phyloP scores from a whole-genome alignment of 2,329 filamentous ascomycete genomes.

The Pseudomassariella vexata region DNA sequence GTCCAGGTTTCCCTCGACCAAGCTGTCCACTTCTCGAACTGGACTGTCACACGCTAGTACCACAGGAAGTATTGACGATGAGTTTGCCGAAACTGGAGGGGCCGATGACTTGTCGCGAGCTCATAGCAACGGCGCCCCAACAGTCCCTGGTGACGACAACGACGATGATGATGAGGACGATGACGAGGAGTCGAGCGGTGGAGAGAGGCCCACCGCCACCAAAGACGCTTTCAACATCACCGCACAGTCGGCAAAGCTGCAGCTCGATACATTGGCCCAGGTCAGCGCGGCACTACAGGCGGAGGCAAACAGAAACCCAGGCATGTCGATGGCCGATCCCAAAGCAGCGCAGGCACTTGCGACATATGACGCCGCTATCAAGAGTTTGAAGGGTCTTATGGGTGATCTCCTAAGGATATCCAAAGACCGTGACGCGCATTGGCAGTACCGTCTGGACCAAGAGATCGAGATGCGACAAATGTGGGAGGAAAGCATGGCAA shows the following conservation, averaged over 20 bases:
- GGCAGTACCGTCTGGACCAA: constrained; percentile 90
- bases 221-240: constrained; percentile 97
- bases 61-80: constrained; percentile 44
- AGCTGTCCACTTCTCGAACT: constrained; percentile 18
- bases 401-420: constrained; percentile 88
- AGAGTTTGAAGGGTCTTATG: constrained; percentile 77
- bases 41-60: constrained; percentile 37
- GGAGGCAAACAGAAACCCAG: constrained; percentile 65
- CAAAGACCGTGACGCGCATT: constrained; percentile 89
- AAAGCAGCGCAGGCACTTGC: constrained; percentile 70
- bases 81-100: constrained; percentile 40
- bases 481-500: constrained; percentile 99
- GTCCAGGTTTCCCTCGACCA: constrained; percentile 32
- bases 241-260: constrained; percentile 86
- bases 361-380: constrained; percentile 86
- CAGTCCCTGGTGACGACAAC: constrained; percentile 31
- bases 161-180: constrained; percentile 66
- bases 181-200: constrained; percentile 75
- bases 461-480: constrained; percentile 88
- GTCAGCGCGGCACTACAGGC: constrained; percentile 76
- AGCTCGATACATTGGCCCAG: constrained; percentile 82
- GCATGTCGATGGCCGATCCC: constrained; percentile 68
- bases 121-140: constrained; percentile 27
- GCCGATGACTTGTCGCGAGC: constrained; percentile 34
- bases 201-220: constrained; percentile 65